Base-by-base conservation (phyloP, 2,329 filamentous ascomycete genomes). In the Thyridium curvatum region DNA sequence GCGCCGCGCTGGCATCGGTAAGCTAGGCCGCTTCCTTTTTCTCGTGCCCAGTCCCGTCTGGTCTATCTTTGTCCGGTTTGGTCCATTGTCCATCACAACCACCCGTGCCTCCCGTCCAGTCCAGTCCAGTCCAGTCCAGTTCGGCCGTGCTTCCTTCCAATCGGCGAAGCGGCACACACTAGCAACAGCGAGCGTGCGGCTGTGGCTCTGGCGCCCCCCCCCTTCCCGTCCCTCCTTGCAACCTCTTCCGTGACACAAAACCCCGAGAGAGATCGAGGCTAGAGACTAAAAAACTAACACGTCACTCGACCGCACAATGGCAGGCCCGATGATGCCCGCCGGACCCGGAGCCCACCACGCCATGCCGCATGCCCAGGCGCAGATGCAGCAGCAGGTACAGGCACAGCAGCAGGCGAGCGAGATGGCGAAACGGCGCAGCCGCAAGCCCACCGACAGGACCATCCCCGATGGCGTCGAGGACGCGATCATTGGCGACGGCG, bases 391-490 rank as follows among this genome's bases (percentile, higher is more conserved):
- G 60, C 59, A 46, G 35, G 44, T 42, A 34, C 44, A 50, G 40
- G 42, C 17, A 41, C 65, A 69, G 46, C 59, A 65, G 42, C 64
- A 71, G 47, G 77, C 78, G 33, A 73, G 71, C 49, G 82, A 86
- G 58, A 71, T 79, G 46, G 81, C 84, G 34, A 88, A 90, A 61
- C 80, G 89, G 44, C 81, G 87, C 50, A 88, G 86, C 55, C 81
- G 82, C 56, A 94, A 91, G 63, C 93, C 93, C 2, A 96, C 89
- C 42, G 93, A 98, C 64, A 94, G 88, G 72, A 93, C 88, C 52
- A 80, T 98, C 18, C 90, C 93, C 30, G 90, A 97, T 47, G 89
- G 87, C 40, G 74, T 95, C 33, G 90, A 94, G 51, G 82, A 88
- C 35, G 77, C 84, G 46, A 78, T 88, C 44, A 79, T 94, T 47